These are phyloP conservation scores for Exserohilum turcica DNA, from an alignment of 2,329 filamentous ascomycete species.

Conservation along the genomic window DNA sequence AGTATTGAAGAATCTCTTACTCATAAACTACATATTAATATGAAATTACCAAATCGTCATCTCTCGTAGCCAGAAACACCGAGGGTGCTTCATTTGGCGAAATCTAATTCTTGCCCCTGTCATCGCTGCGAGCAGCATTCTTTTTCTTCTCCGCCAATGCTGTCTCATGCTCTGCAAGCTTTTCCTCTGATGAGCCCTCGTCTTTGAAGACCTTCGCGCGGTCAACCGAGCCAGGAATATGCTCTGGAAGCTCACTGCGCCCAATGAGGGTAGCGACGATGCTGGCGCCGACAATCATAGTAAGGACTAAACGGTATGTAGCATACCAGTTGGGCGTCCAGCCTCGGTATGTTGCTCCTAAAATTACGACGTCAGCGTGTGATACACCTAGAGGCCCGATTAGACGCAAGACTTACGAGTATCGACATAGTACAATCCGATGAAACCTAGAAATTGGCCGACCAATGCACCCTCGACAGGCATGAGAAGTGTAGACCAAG, in stretches of 20 bases:
- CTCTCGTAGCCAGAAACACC: too few relatives aligned
- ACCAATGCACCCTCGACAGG: conserved; percentile 85
- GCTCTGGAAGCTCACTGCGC: conserved; percentile 73
- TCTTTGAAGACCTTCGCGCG: conserved; percentile 56
- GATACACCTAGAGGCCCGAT: background rate
- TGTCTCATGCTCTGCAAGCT: conserved; percentile 40
- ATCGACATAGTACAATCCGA: conserved; percentile 84
- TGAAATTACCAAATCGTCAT: too few relatives aligned
- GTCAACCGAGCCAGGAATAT: conserved; percentile 53
- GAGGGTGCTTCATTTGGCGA: too few relatives aligned
- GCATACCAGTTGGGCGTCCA: conserved; percentile 87
- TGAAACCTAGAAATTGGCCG: conserved; percentile 83
- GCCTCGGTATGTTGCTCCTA: conserved; percentile 68
- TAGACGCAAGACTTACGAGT: conserved; percentile 41
- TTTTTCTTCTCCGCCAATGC: conserved; percentile 28
- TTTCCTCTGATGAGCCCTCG: conserved; percentile 29
- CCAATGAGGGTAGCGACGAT: conserved; percentile 83
- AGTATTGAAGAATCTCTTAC: too few relatives aligned
- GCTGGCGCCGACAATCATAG: conserved; percentile 81
- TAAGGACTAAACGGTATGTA: conserved; percentile 89
- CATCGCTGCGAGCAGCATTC: conserved; percentile 27
- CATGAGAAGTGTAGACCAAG: conserved; percentile 88
- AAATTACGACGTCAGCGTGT: background rate
- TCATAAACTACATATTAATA: too few relatives aligned
- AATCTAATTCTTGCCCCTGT: conserved; percentile 16